Conservation (phyloP, 495 filamentous ascomycete species). For the Lasiosphaeria hispida region DNA sequence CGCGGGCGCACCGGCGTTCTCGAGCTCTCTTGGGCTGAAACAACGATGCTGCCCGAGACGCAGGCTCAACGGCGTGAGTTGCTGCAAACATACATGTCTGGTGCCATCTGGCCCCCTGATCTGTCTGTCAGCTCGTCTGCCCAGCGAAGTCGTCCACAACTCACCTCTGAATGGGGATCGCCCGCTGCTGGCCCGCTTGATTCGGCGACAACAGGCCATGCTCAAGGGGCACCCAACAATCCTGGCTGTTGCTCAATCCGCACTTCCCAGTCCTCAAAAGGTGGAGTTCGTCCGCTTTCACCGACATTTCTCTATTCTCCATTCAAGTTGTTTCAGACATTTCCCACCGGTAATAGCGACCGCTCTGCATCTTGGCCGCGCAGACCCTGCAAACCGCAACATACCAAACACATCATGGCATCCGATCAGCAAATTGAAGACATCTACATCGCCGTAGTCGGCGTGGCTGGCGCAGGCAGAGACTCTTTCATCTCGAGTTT, state of each 20-base stretch:
- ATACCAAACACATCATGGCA: slow-evolving; percentile 3
- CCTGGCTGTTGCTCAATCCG: neutral
- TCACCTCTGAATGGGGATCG: neutral
- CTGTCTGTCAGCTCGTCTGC: neutral
- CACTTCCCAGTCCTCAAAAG: neutral
- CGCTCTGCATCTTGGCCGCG: no score
- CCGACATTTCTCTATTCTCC: neutral
- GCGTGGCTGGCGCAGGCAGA: slow-evolving; percentile 4
- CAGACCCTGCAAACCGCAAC: neutral
- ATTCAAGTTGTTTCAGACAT: neutral
- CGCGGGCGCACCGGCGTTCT: neutral
- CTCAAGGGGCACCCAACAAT: neutral
- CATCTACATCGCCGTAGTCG: slow-evolving; percentile 5
- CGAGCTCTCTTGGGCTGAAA: neutral
- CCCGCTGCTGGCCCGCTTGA: neutral
- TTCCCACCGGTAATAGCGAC: no score
- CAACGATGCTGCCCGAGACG: neutral
- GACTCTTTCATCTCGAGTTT: slow-evolving; percentile 6
- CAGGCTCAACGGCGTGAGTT: neutral
- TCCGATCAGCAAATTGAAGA: slow-evolving; percentile 4
- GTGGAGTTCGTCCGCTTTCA: neutral
- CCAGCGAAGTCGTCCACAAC: slow-evolving; percentile 3
- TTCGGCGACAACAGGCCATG: neutral
- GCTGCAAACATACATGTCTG: slow-evolving; percentile 2
- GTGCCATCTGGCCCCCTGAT: slow-evolving; percentile 4